Evolutionary conservation across 768 basidiomycete genomes (phyloP).

Genomic region (Russula dissimulans): DNA sequence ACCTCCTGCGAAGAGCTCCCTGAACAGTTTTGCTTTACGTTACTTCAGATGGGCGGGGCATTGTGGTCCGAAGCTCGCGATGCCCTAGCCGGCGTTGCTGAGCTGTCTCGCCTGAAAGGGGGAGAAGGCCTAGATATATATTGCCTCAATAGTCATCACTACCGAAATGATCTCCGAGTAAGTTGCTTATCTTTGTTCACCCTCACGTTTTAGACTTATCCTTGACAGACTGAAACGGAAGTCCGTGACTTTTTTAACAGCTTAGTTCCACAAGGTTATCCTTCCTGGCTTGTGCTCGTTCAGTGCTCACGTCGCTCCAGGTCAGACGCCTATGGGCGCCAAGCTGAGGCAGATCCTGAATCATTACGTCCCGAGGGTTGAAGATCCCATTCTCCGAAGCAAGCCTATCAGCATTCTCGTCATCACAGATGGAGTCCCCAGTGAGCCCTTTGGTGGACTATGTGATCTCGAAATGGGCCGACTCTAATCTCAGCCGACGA

Average conservation of each 20-base stretch:
- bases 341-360: slow-evolving; percentile 31
- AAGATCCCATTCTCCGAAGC: slow-evolving; percentile 24
- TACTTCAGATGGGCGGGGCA: slow-evolving; percentile 32
- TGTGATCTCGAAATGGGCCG: neutral
- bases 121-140: slow-evolving; percentile 34
- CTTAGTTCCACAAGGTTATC: slow-evolving; percentile 11
- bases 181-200: slow-evolving; percentile 22
- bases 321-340: slow-evolving; percentile 32
- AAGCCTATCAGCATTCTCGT: slow-evolving; percentile 31
- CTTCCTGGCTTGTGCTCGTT: too few species aligned
- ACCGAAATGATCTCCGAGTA: slow-evolving; percentile 19
- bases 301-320: slow-evolving; percentile 19
- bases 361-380: slow-evolving; percentile 29
- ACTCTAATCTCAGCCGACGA: slow-evolving; percentile 18
- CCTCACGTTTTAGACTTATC: neutral
- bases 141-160: slow-evolving; percentile 30
- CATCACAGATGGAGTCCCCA: slow-evolving; percentile 34
- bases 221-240: slow-evolving; percentile 7
- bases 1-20: neutral
- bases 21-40: neutral
- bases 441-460: slow-evolving; percentile 22
- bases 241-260: slow-evolving; percentile 7
- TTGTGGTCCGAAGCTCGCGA: slow-evolving; percentile 34
- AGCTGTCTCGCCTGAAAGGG: slow-evolving; percentile 30
- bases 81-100: slow-evolving; percentile 34